These are phyloP conservation scores for Colletotrichum theobromicola DNA, from an alignment of 2,329 filamentous ascomycete genomes.

Conservation along the genomic window DNA sequence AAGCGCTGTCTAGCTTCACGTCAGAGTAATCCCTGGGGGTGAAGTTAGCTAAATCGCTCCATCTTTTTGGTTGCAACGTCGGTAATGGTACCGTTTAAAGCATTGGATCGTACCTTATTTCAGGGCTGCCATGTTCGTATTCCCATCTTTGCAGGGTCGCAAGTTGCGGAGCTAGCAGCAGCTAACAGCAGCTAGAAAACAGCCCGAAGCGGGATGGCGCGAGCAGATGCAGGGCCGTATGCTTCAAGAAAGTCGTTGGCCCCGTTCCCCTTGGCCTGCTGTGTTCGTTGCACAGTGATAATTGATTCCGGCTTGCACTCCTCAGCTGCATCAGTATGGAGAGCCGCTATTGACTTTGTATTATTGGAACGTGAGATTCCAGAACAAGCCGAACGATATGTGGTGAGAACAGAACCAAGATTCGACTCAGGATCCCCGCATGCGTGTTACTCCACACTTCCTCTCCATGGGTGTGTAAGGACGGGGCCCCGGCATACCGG, in stretches of 20 bases:
- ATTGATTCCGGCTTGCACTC: background rate
- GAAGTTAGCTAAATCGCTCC: background rate
- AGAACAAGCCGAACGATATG: background rate
- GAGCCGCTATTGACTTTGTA: background rate
- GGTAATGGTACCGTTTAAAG: background rate
- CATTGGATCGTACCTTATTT: background rate
- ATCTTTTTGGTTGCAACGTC: background rate
- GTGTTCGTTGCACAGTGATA: background rate
- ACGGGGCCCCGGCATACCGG: background rate
- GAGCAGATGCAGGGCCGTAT: background rate
- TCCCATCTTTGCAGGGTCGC: background rate
- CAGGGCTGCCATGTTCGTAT: background rate
- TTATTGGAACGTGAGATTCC: background rate
- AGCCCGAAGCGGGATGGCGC: background rate
- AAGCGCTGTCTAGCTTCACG: slow-evolving; percentile 1
- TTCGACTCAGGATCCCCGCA: background rate
- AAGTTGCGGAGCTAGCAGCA: background rate
- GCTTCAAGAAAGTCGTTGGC: background rate
- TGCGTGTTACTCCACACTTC: background rate
- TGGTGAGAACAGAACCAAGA: background rate
- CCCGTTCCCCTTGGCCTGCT: background rate
- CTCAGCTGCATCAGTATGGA: background rate
- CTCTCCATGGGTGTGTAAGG: background rate
- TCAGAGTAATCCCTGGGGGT: background rate
- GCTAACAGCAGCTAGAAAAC: background rate